phyloP scores from a whole-genome alignment of 768 basidiomycete species.

The Suillus plorans region DNA sequence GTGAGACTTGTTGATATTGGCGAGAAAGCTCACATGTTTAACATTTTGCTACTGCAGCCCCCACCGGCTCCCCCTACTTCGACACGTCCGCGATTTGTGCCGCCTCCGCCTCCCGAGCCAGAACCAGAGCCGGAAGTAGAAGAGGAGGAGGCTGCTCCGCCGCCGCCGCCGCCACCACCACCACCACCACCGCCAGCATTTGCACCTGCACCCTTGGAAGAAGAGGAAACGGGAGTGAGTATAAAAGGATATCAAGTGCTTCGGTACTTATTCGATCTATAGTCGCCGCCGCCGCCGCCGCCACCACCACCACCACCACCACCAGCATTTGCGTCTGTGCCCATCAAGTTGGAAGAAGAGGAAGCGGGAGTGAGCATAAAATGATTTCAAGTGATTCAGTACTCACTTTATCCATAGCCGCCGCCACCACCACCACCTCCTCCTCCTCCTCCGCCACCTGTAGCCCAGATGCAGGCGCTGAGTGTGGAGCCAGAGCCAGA shows the following conservation, averaged over 20 bases:
- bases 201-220: slow-evolving; percentile 29
- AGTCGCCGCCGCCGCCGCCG: slow-evolving; percentile 37
- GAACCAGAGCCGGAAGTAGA: slow-evolving; percentile 23
- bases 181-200: slow-evolving; percentile 34
- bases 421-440: slow-evolving; percentile 40
- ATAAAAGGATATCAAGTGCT: no score
- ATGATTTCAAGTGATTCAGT: slow-evolving; percentile 2
- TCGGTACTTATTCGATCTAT: slow-evolving; percentile 18
- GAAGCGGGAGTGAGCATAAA: slow-evolving; percentile 9
- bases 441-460: slow-evolving; percentile 41
- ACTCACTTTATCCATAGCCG: slow-evolving; percentile 18
- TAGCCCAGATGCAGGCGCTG: slow-evolving; percentile 30
- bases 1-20: slow-evolving; percentile 23
- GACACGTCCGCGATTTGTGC: slow-evolving; percentile 20
- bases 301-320: slow-evolving; percentile 35
- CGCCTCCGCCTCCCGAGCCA: slow-evolving; percentile 16
- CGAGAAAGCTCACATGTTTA: neutral
- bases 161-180: slow-evolving; percentile 22
- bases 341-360: slow-evolving; percentile 18
- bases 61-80: slow-evolving; percentile 22
- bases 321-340: slow-evolving; percentile 33
- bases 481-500: slow-evolving; percentile 35
- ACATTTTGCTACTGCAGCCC: slow-evolving; percentile 22
- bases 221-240: slow-evolving; percentile 14
- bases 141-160: slow-evolving; percentile 19